These are phyloP conservation scores for Astrothelium subdiscretum DNA, from an alignment of 495 filamentous ascomycete genomes.

Conservation along the genomic window DNA sequence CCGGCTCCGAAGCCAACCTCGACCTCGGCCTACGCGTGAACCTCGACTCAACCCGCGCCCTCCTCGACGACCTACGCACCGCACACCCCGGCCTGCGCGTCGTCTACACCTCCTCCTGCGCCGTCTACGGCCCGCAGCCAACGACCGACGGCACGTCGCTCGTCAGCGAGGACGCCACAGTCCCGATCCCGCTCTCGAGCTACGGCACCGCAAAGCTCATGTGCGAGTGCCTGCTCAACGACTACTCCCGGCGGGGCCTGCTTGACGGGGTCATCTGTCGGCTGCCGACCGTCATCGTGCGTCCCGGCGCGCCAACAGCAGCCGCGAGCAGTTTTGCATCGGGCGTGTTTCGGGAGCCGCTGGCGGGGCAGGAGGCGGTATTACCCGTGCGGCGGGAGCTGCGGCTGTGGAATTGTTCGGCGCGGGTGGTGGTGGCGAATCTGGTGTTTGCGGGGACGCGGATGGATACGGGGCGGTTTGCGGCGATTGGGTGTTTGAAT, in stretches of 20 bases:
- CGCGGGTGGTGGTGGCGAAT: conserved; percentile 57
- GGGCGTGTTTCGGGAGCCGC: conserved; percentile 59
- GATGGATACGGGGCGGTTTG: neutral
- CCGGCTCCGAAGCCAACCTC: conserved; percentile 62
- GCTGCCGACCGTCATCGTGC: conserved; percentile 64
- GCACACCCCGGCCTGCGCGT: conserved; percentile 51
- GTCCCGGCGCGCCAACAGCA: conserved; percentile 62
- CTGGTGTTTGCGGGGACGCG: conserved; percentile 46
- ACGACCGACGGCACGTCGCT: conserved; percentile 23
- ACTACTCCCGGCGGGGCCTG: conserved; percentile 59
- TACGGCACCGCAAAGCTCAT: conserved; percentile 77
- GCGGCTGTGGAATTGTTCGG: conserved; percentile 58
- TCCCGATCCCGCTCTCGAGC: conserved; percentile 54
- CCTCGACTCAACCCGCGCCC: conserved; percentile 52
- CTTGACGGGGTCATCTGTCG: conserved; percentile 56
- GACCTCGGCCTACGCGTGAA: conserved; percentile 65
- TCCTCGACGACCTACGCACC: conserved; percentile 50
- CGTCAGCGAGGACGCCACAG: conserved; percentile 42
- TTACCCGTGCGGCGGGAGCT: conserved; percentile 45
- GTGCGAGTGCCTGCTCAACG: conserved; percentile 61
- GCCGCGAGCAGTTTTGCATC: conserved; percentile 65
- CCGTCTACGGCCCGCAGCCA: conserved; percentile 52
- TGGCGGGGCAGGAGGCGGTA: conserved; percentile 51
- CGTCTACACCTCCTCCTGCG: conserved; percentile 49
- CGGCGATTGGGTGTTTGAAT: conserved; percentile 27